Evolutionary conservation across 1,284 basidiomycete genomes (phyloP), one percentile per base, ranked within the genome.

Genomic region (Amylostereum areolatum): DNA sequence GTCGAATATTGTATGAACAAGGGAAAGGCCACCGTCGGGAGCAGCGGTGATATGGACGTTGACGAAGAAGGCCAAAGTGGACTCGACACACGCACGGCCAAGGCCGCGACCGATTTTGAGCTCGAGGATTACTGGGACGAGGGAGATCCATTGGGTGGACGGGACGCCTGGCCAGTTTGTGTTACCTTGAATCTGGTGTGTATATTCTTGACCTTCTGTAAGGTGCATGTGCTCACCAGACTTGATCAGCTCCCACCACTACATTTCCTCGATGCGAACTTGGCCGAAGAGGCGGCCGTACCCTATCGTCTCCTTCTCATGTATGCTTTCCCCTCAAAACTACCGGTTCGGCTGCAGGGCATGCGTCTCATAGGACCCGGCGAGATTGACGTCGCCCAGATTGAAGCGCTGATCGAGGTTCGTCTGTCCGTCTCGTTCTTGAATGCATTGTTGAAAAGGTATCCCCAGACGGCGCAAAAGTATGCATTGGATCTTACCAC

Each of bases 81-180:
- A 0, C 75, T 88, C 43, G 80, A 81, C 57, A 85, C 79, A 11
- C 71, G 78, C 9, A 64, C 67, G 10, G 64, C 74, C 32, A 62
- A 54, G 30, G 66, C 64, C 7, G 83, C 82, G 3, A 75, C 76
- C 3, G 89, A 92, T 62, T 92, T 92, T 59, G 89, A 92, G 65
- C 71, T 92, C 24, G 74, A 80, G 11, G 89, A 92, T 65, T 88
- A 83, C 55, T 89, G 87, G 87, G 89, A 89, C 55, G 88, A 90
- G 57, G 89, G 89, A 0, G 83, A 83, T 49, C 65, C 70, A 4
- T 62, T 92, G 39, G 72, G 68, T 43, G 80, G 77, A 2, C 66
- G 78, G 47, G 78, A 83, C 3, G 54, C 60, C 9, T 87, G 89
- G 81, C 89, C 89, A 2, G 71, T 92, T 9, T 81, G 80, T 54